These are phyloP conservation scores for Cladosporium sphaerospermum DNA, from an alignment of 2,329 filamentous ascomycete genomes.

Conservation along the genomic window DNA sequence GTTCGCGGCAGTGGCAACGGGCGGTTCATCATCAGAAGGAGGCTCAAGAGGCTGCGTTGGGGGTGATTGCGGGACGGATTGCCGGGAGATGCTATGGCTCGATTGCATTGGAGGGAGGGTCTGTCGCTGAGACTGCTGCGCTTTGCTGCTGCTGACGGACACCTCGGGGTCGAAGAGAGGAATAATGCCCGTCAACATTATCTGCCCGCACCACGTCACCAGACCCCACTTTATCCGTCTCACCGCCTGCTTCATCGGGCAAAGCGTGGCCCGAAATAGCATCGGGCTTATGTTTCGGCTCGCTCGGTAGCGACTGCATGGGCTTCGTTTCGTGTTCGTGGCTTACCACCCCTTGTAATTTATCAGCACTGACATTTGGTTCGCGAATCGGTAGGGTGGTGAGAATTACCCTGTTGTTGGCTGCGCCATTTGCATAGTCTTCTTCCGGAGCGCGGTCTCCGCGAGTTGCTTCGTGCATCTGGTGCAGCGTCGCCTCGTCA, in stretches of 20 bases:
- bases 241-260: not conserved
- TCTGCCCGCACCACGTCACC: conserved; percentile 9
- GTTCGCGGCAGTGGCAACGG: conserved; percentile 1
- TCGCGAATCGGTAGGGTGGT: conserved; percentile 21
- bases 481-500: conserved; percentile 72
- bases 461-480: conserved; percentile 64
- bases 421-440: conserved; percentile 16
- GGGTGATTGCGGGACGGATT: conserved; percentile 21
- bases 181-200: conserved; percentile 9
- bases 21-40: not conserved
- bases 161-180: not conserved
- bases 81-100: conserved; percentile 24
- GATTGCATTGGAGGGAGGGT: conserved; percentile 19
- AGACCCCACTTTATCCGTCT: not conserved
- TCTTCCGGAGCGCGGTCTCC: conserved; percentile 25
- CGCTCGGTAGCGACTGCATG: not conserved
- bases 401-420: conserved; percentile 8
- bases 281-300: not conserved
- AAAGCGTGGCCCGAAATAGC: conserved; percentile 5
- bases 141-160: not conserved
- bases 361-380: conserved; percentile 34
- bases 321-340: not conserved
- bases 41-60: conserved; percentile 11
- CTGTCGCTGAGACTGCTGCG: not conserved
- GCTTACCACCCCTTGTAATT: conserved; percentile 19